Percentiles rank a stretch among this genome's conserved stretches.
phyloP scores from a whole-genome alignment of 495 filamentous ascomycete genomes.

The Hypoxylon trugodes region DNA sequence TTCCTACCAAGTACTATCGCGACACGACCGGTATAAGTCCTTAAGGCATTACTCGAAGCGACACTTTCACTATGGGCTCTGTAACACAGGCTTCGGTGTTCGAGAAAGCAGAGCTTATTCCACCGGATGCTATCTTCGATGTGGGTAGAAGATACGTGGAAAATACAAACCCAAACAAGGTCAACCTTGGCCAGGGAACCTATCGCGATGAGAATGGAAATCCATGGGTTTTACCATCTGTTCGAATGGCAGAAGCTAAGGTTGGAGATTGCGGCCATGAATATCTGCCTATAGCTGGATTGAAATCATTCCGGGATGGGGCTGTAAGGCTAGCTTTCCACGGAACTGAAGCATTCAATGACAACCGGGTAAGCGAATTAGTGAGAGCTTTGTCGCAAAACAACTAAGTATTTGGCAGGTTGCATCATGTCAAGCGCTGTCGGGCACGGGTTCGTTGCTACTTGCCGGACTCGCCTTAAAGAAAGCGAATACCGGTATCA shows the following conservation, averaged over 20 bases:
- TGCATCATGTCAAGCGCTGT: conserved; percentile 65
- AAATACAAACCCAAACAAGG: conserved; percentile 57
- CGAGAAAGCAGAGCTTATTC: conserved; percentile 25
- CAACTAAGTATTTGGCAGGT: neutral
- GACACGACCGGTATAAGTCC: no score
- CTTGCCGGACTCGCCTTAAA: conserved; percentile 75
- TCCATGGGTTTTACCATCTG: conserved; percentile 61
- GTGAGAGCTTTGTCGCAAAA: neutral
- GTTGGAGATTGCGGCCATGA: conserved; percentile 50
- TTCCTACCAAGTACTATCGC: no score
- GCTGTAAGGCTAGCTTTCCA: conserved; percentile 1
- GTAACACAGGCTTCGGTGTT: neutral
- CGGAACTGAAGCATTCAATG: neutral
- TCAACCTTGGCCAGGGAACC: conserved; percentile 52
- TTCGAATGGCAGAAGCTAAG: conserved; percentile 55
- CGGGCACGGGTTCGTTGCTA: conserved; percentile 79
- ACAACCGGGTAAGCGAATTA: neutral
- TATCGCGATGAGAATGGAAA: conserved; percentile 63
- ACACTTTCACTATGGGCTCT: conserved; percentile 1
- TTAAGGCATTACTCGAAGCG: no score
- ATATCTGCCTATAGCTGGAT: conserved; percentile 51
- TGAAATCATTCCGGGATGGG: conserved; percentile 36
- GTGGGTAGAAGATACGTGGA: conserved; percentile 44
- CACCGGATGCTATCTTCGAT: conserved; percentile 50
- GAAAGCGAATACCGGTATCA: conserved; percentile 64